Evolutionary conservation across 2,329 filamentous ascomycete species (phyloP).

Genomic region (Sarocladium strictum): DNA sequence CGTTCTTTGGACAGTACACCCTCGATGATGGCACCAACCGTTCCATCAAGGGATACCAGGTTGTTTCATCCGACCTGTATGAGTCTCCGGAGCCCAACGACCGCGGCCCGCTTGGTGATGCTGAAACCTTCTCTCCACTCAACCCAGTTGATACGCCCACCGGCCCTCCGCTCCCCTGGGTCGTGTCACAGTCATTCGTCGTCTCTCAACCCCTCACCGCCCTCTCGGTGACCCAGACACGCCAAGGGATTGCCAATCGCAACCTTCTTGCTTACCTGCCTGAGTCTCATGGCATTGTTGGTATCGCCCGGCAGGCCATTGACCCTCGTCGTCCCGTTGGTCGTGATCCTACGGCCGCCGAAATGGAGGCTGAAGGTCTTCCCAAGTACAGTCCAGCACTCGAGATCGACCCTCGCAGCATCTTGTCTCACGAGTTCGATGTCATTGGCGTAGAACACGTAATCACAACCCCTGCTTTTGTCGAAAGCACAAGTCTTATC

Average conservation of each 20-base stretch:
- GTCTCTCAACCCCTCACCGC: slow-evolving; percentile 72
- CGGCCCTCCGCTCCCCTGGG: slow-evolving; percentile 60
- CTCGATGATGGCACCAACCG: slow-evolving; percentile 48
- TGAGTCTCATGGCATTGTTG: slow-evolving; percentile 66
- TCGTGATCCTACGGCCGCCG: slow-evolving; percentile 72
- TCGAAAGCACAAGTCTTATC: slow-evolving; percentile 89
- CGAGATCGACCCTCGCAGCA: slow-evolving; percentile 76
- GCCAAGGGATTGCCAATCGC: slow-evolving; percentile 83
- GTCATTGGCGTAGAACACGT: slow-evolving; percentile 70
- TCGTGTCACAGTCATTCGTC: slow-evolving; percentile 74
- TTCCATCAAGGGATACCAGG: slow-evolving; percentile 73
- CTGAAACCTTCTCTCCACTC: slow-evolving; percentile 72
- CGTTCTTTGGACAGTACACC: slow-evolving; percentile 60
- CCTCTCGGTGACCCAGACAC: slow-evolving; percentile 80
- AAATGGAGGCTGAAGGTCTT: slow-evolving; percentile 75
- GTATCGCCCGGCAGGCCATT: slow-evolving; percentile 70
- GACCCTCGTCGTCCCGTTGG: slow-evolving; percentile 83
- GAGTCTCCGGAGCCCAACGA: slow-evolving; percentile 81
- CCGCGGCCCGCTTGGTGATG: slow-evolving; percentile 67
- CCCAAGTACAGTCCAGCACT: slow-evolving; percentile 68
- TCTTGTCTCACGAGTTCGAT: slow-evolving; percentile 76
- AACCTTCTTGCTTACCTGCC: slow-evolving; percentile 76
- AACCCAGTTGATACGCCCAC: slow-evolving; percentile 54
- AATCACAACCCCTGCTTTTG: slow-evolving; percentile 66
- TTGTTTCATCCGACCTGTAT: slow-evolving; percentile 83